phyloP scores from a whole-genome alignment of 164 flowering plant genomes.

The Berberis vulgaris region DNA sequence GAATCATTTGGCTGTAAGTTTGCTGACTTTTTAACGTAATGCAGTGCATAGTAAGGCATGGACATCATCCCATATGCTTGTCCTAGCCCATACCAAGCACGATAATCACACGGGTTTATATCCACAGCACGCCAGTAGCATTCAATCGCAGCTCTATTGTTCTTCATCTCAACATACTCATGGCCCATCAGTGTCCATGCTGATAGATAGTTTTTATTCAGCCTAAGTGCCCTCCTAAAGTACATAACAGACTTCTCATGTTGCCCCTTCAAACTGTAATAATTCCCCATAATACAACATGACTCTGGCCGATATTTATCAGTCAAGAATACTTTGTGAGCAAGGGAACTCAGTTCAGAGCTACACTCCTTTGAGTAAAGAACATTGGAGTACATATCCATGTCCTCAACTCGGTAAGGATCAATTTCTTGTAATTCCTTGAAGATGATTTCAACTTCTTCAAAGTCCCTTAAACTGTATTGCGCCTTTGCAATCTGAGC shows the following conservation, averaged over 20 bases:
- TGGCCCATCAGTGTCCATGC: constrained; percentile 99
- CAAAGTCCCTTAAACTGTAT: constrained; percentile 87
- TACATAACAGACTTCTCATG: constrained; percentile 93
- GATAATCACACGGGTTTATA: constrained; percentile 85
- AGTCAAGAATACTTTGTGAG: constrained; percentile 74
- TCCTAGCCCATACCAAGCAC: constrained; percentile 99
- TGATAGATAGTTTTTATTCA: constrained; percentile 77
- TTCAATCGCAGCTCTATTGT: constrained; percentile 88
- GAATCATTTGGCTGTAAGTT: constrained; percentile 87
- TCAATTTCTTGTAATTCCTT: constrained; percentile 83
- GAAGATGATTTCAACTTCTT: constrained; percentile 81
- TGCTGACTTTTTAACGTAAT: constrained; percentile 79
- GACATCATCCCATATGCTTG: constrained; percentile 98
- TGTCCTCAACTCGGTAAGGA: constrained; percentile 83
- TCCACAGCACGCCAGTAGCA: constrained; percentile 94
- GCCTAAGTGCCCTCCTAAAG: constrained; percentile 84
- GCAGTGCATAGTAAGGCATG: constrained; percentile 91
- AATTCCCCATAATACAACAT: constrained; percentile 95
- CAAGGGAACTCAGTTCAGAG: constrained; percentile 83
- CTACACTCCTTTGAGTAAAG: constrained; percentile 87
- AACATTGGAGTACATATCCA: constrained; percentile 99
- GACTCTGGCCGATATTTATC: constrained; percentile 97
- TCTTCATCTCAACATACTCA: constrained; percentile 97
- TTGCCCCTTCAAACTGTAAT: constrained; percentile 91
- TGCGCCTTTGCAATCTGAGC: constrained; percentile 88